Conservation (phyloP, 176 grass and related monocot species). For the Triticum timopheevii region DNA sequence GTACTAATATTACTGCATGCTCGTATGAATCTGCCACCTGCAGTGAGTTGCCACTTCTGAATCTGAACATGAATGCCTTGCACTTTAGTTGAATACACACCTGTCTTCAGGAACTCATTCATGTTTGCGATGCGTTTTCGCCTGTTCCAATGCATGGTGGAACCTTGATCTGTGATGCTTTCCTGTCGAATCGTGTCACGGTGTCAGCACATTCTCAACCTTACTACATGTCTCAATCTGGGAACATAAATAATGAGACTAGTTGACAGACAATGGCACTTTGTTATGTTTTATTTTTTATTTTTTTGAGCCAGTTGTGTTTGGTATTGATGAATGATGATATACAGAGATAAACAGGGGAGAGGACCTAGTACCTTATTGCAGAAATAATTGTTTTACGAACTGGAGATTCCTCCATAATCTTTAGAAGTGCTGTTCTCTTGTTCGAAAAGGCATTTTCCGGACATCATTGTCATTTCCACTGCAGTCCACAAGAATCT, state of each 20-base stretch:
- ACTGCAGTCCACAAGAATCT: constrained; percentile 90
- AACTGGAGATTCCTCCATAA: constrained; percentile 61
- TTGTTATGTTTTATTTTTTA: not conserved
- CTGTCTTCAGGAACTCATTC: no score
- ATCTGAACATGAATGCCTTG: not conserved
- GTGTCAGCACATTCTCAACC: constrained; percentile 66
- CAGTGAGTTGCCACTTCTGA: not conserved
- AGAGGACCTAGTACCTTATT: constrained; percentile 48
- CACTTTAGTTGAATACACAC: not conserved
- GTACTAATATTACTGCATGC: not conserved
- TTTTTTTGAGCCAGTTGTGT: no score
- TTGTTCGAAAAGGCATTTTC: constrained; percentile 85
- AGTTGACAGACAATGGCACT: not conserved
- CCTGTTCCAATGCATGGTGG: constrained; percentile 78
- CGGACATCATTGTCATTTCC: constrained; percentile 65
- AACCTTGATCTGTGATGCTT: constrained; percentile 69
- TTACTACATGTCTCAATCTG: constrained; percentile 96
- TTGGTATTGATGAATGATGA: not conserved
- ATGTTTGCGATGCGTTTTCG: constrained; percentile 12
- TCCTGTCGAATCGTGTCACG: constrained; percentile 51
- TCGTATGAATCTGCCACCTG: not conserved
- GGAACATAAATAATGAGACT: not conserved
- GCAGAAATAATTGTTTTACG: constrained; percentile 81
- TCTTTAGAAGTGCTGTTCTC: constrained; percentile 62
- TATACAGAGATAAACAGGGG: not conserved